Evolutionary conservation across 345 rosid species (phyloP).

Genomic region (Brassica rapa): DNA sequence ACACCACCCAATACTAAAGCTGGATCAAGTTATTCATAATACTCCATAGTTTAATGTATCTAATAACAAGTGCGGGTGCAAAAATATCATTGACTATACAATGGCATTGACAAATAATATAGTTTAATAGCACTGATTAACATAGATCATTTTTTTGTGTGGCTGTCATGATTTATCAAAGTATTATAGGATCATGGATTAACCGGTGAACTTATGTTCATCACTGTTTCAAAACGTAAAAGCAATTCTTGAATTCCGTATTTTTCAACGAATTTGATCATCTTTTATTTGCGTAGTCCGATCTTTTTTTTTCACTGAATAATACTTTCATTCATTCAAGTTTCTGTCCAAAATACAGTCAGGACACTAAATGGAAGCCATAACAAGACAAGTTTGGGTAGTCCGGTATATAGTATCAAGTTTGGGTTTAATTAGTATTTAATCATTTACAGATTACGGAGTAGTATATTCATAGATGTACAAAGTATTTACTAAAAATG

Average conservation of each 20-base stretch:
- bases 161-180: constrained; percentile 20
- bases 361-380: too few species aligned
- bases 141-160: constrained; percentile 2
- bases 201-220: constrained; percentile 17
- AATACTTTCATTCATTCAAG: too few species aligned
- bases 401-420: too few species aligned
- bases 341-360: too few species aligned
- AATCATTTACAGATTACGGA: too few species aligned
- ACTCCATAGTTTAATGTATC: background rate
- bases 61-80: background rate
- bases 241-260: constrained; percentile 17
- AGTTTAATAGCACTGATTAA: constrained; percentile 15
- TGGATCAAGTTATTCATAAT: background rate
- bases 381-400: too few species aligned
- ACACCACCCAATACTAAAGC: constrained; percentile 32
- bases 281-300: background rate
- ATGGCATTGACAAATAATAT: background rate
- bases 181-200: constrained; percentile 9
- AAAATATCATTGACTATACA: constrained; percentile 3
- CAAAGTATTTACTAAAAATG: too few species aligned
- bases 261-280: background rate
- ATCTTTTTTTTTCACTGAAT: background rate
- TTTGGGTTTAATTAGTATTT: too few species aligned
- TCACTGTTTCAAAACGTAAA: constrained; percentile 33
- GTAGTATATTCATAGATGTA: too few species aligned